Evolutionary conservation across 345 rosid species (phyloP).

Genomic region (Gossypium thurberi): DNA sequence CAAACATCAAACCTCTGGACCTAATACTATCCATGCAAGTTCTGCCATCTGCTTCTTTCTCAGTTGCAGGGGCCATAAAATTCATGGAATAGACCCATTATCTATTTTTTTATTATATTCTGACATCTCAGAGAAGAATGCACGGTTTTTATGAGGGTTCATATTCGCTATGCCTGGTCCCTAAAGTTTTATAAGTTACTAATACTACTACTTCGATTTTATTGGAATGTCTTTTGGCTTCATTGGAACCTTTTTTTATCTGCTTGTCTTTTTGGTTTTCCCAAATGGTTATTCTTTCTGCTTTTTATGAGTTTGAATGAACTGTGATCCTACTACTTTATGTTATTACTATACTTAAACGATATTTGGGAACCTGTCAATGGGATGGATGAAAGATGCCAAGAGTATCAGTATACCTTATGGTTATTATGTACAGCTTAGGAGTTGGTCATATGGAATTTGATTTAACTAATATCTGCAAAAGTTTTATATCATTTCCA

Average conservation of each 20-base stretch:
- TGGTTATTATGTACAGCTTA: not conserved
- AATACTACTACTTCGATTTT: not conserved
- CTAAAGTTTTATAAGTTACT: not conserved
- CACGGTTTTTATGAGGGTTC: not conserved
- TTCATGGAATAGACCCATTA: not conserved
- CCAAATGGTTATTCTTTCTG: not conserved
- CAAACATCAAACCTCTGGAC: not conserved
- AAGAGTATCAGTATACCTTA: not conserved
- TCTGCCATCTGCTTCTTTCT: not conserved
- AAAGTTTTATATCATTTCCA: not conserved
- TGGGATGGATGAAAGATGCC: not conserved
- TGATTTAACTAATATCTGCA: not conserved
- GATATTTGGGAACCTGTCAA: not conserved
- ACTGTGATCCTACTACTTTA: not conserved
- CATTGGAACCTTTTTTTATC: not conserved
- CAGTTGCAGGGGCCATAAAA: conserved; percentile 2
- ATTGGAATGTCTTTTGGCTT: not conserved
- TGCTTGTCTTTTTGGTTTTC: not conserved
- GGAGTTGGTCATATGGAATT: not conserved
- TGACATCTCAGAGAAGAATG: not conserved
- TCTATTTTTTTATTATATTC: not conserved
- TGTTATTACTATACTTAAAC: not conserved
- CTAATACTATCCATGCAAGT: not conserved
- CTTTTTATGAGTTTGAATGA: not conserved
- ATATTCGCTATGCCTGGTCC: not conserved